Evolutionary conservation across 2,329 filamentous ascomycete species (phyloP).

Genomic region (Cytospora chrysosperma): DNA sequence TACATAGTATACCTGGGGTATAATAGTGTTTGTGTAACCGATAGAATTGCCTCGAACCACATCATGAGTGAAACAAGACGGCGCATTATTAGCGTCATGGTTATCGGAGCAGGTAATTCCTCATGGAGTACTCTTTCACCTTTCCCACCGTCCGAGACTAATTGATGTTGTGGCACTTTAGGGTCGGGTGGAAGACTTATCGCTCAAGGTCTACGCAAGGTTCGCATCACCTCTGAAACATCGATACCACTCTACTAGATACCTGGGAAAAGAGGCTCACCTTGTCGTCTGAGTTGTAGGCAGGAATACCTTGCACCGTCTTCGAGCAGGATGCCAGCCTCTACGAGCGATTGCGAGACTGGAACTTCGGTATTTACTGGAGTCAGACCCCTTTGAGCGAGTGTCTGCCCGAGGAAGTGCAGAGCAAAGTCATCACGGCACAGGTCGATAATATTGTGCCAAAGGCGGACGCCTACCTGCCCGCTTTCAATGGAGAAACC

Average conservation of each 20-base stretch:
- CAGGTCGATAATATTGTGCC: conserved; percentile 31
- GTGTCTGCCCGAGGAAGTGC: conserved; percentile 31
- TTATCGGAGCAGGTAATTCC: neutral
- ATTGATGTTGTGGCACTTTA: neutral
- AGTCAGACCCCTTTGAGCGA: conserved; percentile 33
- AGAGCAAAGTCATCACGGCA: conserved; percentile 26
- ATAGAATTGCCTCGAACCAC: neutral
- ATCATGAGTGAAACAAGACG: neutral
- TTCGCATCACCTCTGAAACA: neutral
- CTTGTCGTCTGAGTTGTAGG: conserved; percentile 16
- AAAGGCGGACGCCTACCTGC: conserved; percentile 27
- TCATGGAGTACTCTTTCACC: neutral
- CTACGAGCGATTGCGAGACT: conserved; percentile 32
- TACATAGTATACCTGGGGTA: no score
- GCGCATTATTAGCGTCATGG: neutral
- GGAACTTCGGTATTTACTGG: conserved; percentile 37
- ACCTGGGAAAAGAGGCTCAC: neutral
- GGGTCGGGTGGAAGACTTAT: neutral
- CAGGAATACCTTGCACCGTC: conserved; percentile 31
- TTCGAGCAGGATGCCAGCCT: conserved; percentile 34
- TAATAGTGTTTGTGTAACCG: no score
- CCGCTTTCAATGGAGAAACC: conserved; percentile 30
- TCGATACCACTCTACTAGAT: neutral
- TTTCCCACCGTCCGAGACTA: neutral
- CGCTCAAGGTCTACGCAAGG: neutral